These are phyloP conservation scores for Anastatica hierochuntica DNA, from an alignment of 345 rosid genomes.

Conservation along the genomic window DNA sequence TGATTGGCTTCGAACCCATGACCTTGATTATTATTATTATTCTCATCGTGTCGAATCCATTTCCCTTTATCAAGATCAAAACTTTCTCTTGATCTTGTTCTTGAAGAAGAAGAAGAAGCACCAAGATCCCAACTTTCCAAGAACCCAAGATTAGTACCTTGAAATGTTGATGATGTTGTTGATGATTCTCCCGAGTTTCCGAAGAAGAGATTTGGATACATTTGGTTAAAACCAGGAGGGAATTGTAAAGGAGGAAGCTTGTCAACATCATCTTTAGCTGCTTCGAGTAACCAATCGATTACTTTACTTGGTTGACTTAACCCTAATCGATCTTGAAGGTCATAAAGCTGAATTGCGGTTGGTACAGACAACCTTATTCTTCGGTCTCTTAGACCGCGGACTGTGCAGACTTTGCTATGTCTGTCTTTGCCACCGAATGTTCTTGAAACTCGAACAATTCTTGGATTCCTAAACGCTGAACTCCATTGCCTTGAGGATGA, in stretches of 20 bases:
- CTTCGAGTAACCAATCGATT: conserved; percentile 86
- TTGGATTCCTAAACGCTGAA: conserved; percentile 75
- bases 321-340: conserved; percentile 84
- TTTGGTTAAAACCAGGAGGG: conserved; percentile 63
- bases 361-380: conserved; percentile 90
- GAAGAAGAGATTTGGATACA: conserved; percentile 44
- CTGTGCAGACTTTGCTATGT: conserved; percentile 93
- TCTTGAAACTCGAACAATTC: conserved; percentile 84
- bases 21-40: conserved; percentile 34
- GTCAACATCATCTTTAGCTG: conserved; percentile 61
- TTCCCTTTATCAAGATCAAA: conserved; percentile 47
- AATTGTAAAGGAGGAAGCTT: conserved; percentile 82
- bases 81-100: conserved; percentile 25
- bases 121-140: conserved; percentile 34
- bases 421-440: conserved; percentile 91
- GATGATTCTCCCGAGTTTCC: no score
- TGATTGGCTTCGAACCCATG: conserved; percentile 25
- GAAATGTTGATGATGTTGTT: conserved; percentile 16
- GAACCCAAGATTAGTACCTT: conserved; percentile 31
- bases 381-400: conserved; percentile 80
- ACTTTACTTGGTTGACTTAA: conserved; percentile 90
- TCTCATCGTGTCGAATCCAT: no score
- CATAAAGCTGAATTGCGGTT: conserved; percentile 82
- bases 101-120: no score
- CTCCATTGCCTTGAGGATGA: conserved; percentile 65